phyloP scores from a whole-genome alignment of 305 asterid genomes.

The Fraxinus sp. region DNA sequence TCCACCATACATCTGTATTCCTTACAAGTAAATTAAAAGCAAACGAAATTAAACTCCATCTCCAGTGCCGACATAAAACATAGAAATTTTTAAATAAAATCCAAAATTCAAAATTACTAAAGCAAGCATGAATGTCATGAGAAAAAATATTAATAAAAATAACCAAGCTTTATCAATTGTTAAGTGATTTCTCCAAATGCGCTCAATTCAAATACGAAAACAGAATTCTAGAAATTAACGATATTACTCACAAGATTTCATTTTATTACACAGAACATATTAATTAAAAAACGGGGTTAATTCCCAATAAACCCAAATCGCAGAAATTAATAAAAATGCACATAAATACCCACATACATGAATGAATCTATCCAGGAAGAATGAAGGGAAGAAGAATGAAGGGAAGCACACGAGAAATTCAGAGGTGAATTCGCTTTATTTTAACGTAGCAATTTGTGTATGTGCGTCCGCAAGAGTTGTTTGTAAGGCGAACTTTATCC shows the following conservation, averaged over 20 bases:
- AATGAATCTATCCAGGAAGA: neutral
- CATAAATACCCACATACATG: neutral
- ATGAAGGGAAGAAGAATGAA: neutral
- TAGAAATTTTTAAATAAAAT: neutral
- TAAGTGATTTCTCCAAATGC: neutral
- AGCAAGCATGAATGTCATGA: constrained; percentile 1
- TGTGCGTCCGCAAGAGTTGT: neutral
- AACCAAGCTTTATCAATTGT: neutral
- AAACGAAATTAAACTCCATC: neutral
- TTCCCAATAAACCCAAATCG: neutral
- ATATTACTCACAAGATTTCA: neutral
- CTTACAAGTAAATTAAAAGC: constrained; percentile 17
- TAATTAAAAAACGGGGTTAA: neutral
- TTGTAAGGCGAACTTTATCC: neutral
- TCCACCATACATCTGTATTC: constrained; percentile 16
- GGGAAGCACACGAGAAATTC: constrained; percentile 23
- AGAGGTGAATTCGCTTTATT: constrained; percentile 7
- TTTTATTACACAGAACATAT: neutral
- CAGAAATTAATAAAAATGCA: neutral
- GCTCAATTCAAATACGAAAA: constrained; percentile 15
- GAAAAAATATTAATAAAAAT: neutral
- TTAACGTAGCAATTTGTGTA: constrained; percentile 12
- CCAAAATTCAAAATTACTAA: neutral
- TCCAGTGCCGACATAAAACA: neutral
- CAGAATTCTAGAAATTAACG: neutral